phyloP scores from a whole-genome alignment of 192 early-diverging fungal species.

The Podila epicladia region DNA sequence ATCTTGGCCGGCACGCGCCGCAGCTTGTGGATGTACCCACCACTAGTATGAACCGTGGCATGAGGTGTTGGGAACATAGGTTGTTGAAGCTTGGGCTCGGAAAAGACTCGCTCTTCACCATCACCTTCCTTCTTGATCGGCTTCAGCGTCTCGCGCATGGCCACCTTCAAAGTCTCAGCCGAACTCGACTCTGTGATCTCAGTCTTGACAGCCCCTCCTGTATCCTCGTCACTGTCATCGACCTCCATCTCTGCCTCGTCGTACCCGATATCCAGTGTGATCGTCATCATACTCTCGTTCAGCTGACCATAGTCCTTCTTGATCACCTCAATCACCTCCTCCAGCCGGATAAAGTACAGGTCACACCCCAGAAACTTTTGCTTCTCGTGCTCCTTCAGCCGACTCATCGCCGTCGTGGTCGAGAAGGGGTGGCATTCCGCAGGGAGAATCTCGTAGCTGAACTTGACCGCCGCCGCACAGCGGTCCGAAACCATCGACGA shows the following conservation, averaged over 20 bases:
- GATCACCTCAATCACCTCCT: constrained; percentile 69
- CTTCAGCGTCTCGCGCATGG: neutral
- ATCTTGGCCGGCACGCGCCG: constrained; percentile 45
- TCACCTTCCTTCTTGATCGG: constrained; percentile 25
- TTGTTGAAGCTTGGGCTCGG: neutral
- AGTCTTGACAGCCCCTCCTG: neutral
- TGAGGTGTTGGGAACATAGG: neutral
- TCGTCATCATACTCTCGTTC: constrained; percentile 73
- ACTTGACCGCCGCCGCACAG: constrained; percentile 53
- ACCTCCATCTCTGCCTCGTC: constrained; percentile 48
- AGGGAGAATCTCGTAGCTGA: constrained; percentile 43
- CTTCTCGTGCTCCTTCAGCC: constrained; percentile 67
- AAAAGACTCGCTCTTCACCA: neutral
- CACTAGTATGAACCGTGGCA: neutral
- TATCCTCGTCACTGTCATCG: neutral
- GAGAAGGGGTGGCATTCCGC: constrained; percentile 44
- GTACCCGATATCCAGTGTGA: constrained; percentile 71
- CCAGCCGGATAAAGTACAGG: constrained; percentile 72
- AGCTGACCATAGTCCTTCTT: constrained; percentile 70
- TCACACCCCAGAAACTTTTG: constrained; percentile 66
- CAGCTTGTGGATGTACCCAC: constrained; percentile 31
- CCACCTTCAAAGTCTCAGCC: neutral
- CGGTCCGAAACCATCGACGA: constrained; percentile 66
- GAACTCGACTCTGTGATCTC: neutral
- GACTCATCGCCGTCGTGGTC: constrained; percentile 44